Evolutionary conservation across 2,329 filamentous ascomycete species (phyloP).

Genomic region (Pseudocercospora pini-densiflorae): DNA sequence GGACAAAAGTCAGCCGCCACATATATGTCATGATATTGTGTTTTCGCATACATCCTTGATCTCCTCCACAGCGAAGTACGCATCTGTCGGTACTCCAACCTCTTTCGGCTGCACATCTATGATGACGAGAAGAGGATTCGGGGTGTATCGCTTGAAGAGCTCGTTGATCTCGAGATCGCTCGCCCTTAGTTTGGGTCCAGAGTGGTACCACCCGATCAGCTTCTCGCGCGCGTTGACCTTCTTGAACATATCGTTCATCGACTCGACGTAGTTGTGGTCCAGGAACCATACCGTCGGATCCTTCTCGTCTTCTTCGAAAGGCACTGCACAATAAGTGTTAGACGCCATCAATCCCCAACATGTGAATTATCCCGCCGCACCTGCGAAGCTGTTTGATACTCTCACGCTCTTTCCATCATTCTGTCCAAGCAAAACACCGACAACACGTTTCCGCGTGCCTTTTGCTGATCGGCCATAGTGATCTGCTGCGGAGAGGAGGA

Average conservation of each 20-base stretch:
- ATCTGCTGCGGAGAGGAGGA: constrained; percentile 96
- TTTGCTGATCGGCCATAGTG: constrained; percentile 96
- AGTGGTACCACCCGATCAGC: constrained; percentile 99
- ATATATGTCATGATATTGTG: background rate
- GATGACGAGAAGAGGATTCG: constrained; percentile 94
- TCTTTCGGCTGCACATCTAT: constrained; percentile 99
- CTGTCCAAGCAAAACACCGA: constrained; percentile 91
- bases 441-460: constrained; percentile 84
- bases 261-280: constrained; percentile 99
- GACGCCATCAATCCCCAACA: background rate
- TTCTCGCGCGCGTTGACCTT: constrained; percentile 99
- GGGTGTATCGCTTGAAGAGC: constrained; percentile 98
- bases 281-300: constrained; percentile 99
- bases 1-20: constrained; percentile 30
- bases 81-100: constrained; percentile 95
- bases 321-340: constrained; percentile 62
- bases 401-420: constrained; percentile 96
- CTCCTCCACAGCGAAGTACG: constrained; percentile 98
- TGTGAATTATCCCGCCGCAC: constrained; percentile 52
- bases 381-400: constrained; percentile 98
- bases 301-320: constrained; percentile 98
- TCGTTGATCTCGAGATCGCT: constrained; percentile 99
- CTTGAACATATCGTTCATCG: constrained; percentile 99
- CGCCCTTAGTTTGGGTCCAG: constrained; percentile 92
- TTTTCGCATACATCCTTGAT: constrained; percentile 81